Evolutionary conservation across 192 early-diverging fungal genomes (phyloP).

Genomic region (Backusella psychrophila): DNA sequence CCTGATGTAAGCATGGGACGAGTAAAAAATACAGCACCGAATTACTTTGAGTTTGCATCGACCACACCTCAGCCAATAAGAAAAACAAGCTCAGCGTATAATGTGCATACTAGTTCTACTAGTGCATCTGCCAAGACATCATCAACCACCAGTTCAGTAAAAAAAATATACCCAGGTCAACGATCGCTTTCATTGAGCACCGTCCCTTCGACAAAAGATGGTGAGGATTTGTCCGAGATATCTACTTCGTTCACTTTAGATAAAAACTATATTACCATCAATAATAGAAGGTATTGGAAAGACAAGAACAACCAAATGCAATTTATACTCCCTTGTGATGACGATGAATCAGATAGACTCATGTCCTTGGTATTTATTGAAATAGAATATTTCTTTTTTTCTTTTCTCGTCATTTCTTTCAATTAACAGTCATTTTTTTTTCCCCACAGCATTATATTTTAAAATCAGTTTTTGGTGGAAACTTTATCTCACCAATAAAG

Average conservation of each 20-base stretch:
- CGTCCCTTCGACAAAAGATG: background rate
- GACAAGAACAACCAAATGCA: background rate
- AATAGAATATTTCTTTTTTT: background rate
- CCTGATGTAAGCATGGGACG: background rate
- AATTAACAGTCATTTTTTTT: background rate
- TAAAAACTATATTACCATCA: background rate
- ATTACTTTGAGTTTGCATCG: background rate
- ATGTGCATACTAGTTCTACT: background rate
- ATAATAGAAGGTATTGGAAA: slow-evolving; percentile 5
- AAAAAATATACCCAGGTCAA: background rate
- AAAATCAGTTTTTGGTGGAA: slow-evolving; percentile 16
- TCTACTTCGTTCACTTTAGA: background rate
- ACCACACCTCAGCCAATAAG: background rate
- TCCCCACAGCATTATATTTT: slow-evolving; percentile 21
- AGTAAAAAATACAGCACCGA: background rate
- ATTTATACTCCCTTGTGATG: slow-evolving; percentile 15
- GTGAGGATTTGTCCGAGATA: background rate
- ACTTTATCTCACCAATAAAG: slow-evolving; percentile 20
- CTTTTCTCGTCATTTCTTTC: background rate
- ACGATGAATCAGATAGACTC: slow-evolving; percentile 10
- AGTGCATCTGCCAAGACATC: background rate
- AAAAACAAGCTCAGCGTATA: background rate
- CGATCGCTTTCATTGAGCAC: background rate
- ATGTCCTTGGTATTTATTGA: slow-evolving; percentile 2
- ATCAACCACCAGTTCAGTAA: background rate